Conservation (phyloP, 23 red algal genomes). For the Gracilaria domingensis region DNA sequence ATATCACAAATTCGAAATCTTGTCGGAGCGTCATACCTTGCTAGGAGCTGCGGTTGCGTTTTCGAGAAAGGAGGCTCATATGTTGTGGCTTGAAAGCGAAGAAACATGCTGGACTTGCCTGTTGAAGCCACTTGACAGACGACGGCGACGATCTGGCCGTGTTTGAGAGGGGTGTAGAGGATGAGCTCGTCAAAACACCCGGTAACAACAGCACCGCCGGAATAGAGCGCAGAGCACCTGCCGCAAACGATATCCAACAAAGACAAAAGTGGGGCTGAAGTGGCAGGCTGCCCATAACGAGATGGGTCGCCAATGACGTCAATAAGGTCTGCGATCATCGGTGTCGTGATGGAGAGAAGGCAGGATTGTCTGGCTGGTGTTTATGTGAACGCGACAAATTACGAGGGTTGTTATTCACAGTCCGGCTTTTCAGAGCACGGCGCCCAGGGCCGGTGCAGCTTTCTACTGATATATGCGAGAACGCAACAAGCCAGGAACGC, state of each 20-base stretch:
- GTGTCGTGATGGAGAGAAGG: too few relatives aligned
- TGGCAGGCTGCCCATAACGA: background rate
- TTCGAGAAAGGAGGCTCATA: constrained; percentile 2
- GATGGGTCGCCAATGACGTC: constrained; percentile 42
- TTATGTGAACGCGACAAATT: too few relatives aligned
- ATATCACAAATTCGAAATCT: background rate
- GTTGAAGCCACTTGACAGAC: constrained; percentile 19
- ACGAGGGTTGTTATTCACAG: too few relatives aligned
- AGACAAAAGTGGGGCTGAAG: constrained; percentile 27
- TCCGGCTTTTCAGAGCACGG: too few relatives aligned
- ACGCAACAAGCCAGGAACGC: too few relatives aligned
- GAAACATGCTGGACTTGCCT: constrained; percentile 24
- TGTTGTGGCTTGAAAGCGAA: constrained; percentile 1
- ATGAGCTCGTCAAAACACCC: constrained; percentile 33
- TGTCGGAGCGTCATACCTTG: background rate
- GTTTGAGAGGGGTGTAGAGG: constrained; percentile 13
- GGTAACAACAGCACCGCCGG: constrained; percentile 51
- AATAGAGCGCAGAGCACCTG: constrained; percentile 43
- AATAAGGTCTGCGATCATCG: constrained; percentile 17
- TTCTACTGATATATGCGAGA: too few relatives aligned
- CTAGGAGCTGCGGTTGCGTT: background rate
- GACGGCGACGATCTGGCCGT: constrained; percentile 24
- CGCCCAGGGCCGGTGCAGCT: too few relatives aligned
- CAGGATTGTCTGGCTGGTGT: too few relatives aligned
- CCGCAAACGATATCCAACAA: constrained; percentile 42